Base-by-base conservation (phyloP, 2,329 filamentous ascomycete genomes). In the Monilinia fructigena region DNA sequence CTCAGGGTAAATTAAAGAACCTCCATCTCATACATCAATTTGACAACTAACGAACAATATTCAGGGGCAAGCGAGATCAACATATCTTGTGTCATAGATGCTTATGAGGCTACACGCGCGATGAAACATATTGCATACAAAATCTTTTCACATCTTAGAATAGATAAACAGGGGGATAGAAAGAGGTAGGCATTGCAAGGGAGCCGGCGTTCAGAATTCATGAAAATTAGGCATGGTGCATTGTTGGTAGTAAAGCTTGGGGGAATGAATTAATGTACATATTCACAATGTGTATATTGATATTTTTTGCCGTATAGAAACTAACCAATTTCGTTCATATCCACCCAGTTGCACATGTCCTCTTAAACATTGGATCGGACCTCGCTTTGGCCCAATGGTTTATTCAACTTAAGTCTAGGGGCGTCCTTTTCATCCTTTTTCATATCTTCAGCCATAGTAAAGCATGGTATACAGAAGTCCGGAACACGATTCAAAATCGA, bases 21-120 rank as follows among this genome's bases (percentile, higher is more conserved):
- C 65, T 62, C 26, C 35, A 26, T 56, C 54, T 42, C 31, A 59
- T 50, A 18, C 38, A 42, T 53, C 45, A 38, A 69, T 45, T 53
- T 31, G 42, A 40, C 16, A 38, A 47, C n/a, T 66, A 52, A 55
- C 55, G 53, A 54, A 40, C 56, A 48, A 53, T 10, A 53, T 53
- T 52, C 60, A 96, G 93, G 93, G 74, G 95, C 95, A 35, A 97
- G 93, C 77, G 95, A 99, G 82, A 99, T 99, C 80, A 99, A 98
- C 78, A 99, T 99, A 68, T 97, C 93, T 14, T 99, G 95, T 76
- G 95, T 99, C 55, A 96, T 99, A 76, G 92, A 96, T 74, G 92
- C 92, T 72, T 84, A 89, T 71, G 93, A 98, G 76, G 93, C 95
- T 28, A 92, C 93, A 72, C 87, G 95, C 72, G 95, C 95, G 42